Evolutionary conservation across 1,284 basidiomycete species (phyloP), one percentile per base, ranked within the genome.

Genomic region (Cryptococcus depauperatus): DNA sequence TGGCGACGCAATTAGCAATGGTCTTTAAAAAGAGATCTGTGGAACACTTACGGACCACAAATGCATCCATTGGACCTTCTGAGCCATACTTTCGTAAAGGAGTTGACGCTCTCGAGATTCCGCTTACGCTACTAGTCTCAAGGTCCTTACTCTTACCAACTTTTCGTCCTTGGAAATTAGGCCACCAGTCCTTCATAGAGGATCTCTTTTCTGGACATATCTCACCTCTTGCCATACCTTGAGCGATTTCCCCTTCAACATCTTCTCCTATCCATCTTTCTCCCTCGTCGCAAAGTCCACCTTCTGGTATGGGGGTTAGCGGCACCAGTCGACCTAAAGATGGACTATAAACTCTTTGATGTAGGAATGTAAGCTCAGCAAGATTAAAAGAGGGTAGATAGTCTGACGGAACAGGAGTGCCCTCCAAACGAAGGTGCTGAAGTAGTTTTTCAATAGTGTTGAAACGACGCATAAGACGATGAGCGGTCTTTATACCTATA

Each of bases 401-500:
- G 35, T 76, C 78, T 23, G 72, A 70, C 1, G 93, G 92, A 1
- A 98, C 81, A 5, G 74, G 66, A 69, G 87, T 85, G 16, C 92
- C 92, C 58, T 96, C 91, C 35, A 92, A 71, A 41, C 79, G 77
- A 38, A 97, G 62, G 13, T 79, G 80, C 51, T 81, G 81, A n/a
- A 98, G 73, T 25, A 74, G 62, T 68, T 85, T 86, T 55, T 93
- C 88, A 13, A 84, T 81, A 0, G 85, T 86, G 68, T 85, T 87
- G 77, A 86, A 81, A 64, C 85, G 85, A 58, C 83, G 76, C 52
- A 98, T 70, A 47, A 97, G 71, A 11, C 76, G 69, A 70, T 85
- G 85, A 0, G 95, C 92, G n/a, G 87, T 97, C 75, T 96, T 97
- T 14, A 95, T 87, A 1, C 95, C 95, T 28, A 99, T 75, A 1